These are phyloP conservation scores for Canavalia gladiata DNA, from an alignment of 306 rosid species.

Conservation along the genomic window DNA sequence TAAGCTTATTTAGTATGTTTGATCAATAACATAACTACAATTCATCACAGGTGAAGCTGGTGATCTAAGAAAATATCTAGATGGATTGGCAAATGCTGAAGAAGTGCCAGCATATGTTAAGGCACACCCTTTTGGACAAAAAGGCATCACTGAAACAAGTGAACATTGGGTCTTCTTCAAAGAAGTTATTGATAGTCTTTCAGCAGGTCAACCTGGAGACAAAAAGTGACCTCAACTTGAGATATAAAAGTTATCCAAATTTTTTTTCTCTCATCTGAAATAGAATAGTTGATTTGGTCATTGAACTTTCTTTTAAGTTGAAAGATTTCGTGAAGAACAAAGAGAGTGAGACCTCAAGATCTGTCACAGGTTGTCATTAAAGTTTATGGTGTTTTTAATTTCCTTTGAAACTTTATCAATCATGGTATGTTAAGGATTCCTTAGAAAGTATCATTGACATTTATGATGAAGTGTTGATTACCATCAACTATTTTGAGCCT, in stretches of 20 bases:
- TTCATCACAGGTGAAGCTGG: constrained; percentile 68
- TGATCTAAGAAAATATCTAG: constrained; percentile 67
- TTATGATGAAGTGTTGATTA: not conserved
- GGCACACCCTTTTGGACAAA: constrained; percentile 72
- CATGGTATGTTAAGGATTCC: not conserved
- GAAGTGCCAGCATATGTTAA: constrained; percentile 59
- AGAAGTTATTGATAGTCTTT: constrained; percentile 50
- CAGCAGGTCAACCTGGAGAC: not conserved
- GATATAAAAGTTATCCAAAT: not conserved
- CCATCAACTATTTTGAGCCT: too few species aligned
- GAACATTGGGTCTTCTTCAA: constrained; percentile 70
- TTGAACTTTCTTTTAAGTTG: not conserved
- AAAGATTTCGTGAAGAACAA: not conserved
- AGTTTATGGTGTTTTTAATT: not conserved
- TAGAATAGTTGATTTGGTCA: not conserved
- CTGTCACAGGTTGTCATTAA: not conserved
- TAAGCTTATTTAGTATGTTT: not conserved
- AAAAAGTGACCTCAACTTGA: not conserved
- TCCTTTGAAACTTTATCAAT: not conserved
- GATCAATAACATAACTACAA: not conserved
- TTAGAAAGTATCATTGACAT: not conserved
- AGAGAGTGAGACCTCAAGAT: too few species aligned
- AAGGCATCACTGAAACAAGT: constrained; percentile 55
- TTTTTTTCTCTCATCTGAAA: not conserved
- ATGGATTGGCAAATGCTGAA: constrained; percentile 63